These are phyloP conservation scores for Phenoliferia sp. DNA, from an alignment of 1,284 basidiomycete genomes.

Conservation along the genomic window DNA sequence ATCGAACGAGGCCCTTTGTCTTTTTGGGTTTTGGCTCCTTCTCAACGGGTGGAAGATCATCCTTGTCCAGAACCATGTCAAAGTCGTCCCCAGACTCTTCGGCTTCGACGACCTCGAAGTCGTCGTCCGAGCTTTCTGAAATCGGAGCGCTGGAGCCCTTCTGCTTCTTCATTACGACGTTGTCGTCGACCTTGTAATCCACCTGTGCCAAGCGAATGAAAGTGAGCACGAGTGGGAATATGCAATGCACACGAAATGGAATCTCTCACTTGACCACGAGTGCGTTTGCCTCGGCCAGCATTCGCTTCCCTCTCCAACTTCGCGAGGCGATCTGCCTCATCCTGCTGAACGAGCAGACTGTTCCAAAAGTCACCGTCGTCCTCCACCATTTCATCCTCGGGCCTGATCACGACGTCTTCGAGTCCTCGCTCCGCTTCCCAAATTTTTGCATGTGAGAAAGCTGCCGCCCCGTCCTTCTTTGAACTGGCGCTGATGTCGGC, in stretches of 20 bases:
- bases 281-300: slow-evolving; percentile 27
- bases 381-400: slow-evolving; percentile 13
- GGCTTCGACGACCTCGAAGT: slow-evolving; percentile 3
- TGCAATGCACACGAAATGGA: too few species aligned
- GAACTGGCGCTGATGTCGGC: slow-evolving; percentile 22
- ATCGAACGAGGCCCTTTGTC: background rate
- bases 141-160: background rate
- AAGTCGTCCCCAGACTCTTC: background rate
- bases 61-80: background rate
- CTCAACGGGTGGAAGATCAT: background rate
- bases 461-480: slow-evolving; percentile 25
- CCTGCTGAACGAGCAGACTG: slow-evolving; percentile 38
- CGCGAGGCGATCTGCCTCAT: slow-evolving; percentile 20
- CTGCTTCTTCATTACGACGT: background rate
- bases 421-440: slow-evolving; percentile 35
- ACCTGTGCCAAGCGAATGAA: background rate
- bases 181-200: background rate
- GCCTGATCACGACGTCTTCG: slow-evolving; percentile 18
- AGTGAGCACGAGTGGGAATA: too few species aligned
- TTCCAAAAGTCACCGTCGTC: slow-evolving; percentile 37
- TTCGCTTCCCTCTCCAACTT: slow-evolving; percentile 7
- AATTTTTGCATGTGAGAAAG: slow-evolving; percentile 41
- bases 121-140: background rate
- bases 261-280: slow-evolving; percentile 12
- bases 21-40: background rate